Evolutionary conservation across 2,329 filamentous ascomycete genomes (phyloP).

Genomic region (Didymella glomerata): DNA sequence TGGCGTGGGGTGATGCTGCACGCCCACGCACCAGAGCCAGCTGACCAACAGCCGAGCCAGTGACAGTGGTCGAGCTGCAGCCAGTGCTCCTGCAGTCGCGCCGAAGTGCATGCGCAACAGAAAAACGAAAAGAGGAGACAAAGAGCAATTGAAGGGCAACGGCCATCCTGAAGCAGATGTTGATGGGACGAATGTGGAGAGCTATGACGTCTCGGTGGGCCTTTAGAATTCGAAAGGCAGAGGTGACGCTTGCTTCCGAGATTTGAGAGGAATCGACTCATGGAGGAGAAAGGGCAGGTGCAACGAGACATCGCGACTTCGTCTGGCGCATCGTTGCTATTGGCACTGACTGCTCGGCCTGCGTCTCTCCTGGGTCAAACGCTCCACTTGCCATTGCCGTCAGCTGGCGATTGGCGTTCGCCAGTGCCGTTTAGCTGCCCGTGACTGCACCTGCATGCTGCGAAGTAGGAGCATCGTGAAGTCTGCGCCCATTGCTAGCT

Average conservation of each 20-base stretch:
- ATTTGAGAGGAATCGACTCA: background rate
- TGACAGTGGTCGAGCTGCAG: constrained; percentile 17
- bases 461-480: constrained; percentile 4
- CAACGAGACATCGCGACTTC: constrained; percentile 19
- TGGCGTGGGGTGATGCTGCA: constrained; percentile 16
- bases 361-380: constrained; percentile 8
- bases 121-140: constrained; percentile 19
- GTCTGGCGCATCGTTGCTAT: constrained; percentile 6
- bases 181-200: constrained; percentile 11
- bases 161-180: constrained; percentile 5
- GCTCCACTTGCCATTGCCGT: constrained; percentile 13
- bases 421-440: constrained; percentile 6
- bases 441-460: constrained; percentile 13
- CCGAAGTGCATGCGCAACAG: constrained; percentile 22
- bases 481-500: background rate
- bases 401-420: constrained; percentile 14
- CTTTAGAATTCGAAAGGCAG: constrained; percentile 1
- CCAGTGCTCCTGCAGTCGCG: constrained; percentile 1
- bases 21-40: constrained; percentile 13
- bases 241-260: constrained; percentile 8
- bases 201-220: constrained; percentile 17
- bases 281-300: constrained; percentile 13
- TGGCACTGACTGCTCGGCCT: constrained; percentile 3
- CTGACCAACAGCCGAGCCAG: constrained; percentile 32
- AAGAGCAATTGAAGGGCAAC: constrained; percentile 28